phyloP scores from a whole-genome alignment of 495 filamentous ascomycete genomes.

The Aspergillus saccharolyticus region DNA sequence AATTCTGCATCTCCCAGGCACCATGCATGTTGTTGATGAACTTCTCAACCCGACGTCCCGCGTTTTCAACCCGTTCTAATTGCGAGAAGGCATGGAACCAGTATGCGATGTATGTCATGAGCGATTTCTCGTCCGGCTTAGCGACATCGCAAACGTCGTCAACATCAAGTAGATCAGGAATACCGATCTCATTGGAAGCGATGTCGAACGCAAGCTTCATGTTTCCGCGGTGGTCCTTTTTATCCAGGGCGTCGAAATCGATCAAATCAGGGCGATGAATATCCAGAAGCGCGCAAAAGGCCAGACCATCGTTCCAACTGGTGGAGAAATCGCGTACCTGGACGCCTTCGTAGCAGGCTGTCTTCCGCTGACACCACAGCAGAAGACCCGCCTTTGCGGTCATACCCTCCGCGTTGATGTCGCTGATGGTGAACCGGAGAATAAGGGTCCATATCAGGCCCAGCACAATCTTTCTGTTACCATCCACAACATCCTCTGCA shows the following conservation, averaged over 20 bases:
- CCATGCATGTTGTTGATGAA: slow-evolving; percentile 98
- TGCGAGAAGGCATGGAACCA: slow-evolving; percentile 99
- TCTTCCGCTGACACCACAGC: slow-evolving; percentile 97
- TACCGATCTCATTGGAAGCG: slow-evolving; percentile 92
- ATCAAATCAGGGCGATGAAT: slow-evolving; percentile 97
- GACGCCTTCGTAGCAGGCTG: slow-evolving; percentile 95
- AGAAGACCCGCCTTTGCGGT: slow-evolving; percentile 94
- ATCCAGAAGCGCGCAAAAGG: slow-evolving; percentile 93
- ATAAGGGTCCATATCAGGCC: slow-evolving; percentile 98
- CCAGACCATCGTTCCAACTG: slow-evolving; percentile 96
- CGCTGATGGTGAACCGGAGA: slow-evolving; percentile 94
- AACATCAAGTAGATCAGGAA: slow-evolving; percentile 90
- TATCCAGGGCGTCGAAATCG: slow-evolving; percentile 90
- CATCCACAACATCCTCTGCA: slow-evolving; percentile 96
- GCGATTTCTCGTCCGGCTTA: slow-evolving; percentile 87
- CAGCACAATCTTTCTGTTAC: slow-evolving; percentile 94
- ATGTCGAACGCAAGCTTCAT: slow-evolving; percentile 98
- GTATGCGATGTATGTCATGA: slow-evolving; percentile 99
- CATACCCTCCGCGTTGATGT: slow-evolving; percentile 97
- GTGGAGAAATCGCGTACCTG: slow-evolving; percentile 88
- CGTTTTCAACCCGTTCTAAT: slow-evolving; percentile 96
- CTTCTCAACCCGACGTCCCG: slow-evolving; percentile 92
- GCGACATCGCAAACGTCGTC: slow-evolving; percentile 97
- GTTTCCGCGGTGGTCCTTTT: slow-evolving; percentile 90
- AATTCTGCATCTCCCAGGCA: slow-evolving; percentile 99